Evolutionary conservation across 139 green algal species (phyloP).

Genomic region (Coccomyxa sp.): DNA sequence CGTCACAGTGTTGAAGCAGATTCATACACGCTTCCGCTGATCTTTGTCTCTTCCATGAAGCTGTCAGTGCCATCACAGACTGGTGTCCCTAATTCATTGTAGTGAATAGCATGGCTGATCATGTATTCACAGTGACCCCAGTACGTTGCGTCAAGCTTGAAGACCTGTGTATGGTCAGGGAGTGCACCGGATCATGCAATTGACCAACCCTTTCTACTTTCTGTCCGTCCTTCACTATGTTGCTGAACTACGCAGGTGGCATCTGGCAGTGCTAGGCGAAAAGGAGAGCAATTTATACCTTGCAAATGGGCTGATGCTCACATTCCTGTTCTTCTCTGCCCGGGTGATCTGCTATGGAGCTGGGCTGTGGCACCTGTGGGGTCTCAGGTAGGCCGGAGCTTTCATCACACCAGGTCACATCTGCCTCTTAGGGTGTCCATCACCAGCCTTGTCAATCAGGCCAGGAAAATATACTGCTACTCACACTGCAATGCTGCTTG

Average conservation of each 20-base stretch:
- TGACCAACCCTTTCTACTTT: background rate
- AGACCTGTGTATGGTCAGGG: background rate
- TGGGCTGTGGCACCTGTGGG: constrained; percentile 14
- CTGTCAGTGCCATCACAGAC: background rate
- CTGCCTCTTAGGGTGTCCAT: background rate
- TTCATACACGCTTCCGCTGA: background rate
- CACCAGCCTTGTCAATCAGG: too few species aligned
- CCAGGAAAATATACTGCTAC: too few species aligned
- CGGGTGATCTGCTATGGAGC: constrained; percentile 16
- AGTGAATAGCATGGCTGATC: background rate
- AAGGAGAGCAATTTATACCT: constrained; percentile 14
- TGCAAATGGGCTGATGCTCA: constrained; percentile 17
- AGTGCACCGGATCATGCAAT: background rate
- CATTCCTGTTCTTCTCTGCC: constrained; percentile 13
- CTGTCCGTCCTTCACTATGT: too few species aligned
- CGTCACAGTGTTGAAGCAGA: background rate
- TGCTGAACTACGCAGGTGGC: constrained; percentile 12
- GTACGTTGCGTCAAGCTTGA: background rate
- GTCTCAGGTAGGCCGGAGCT: background rate
- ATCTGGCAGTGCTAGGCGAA: constrained; percentile 13
- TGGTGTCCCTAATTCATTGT: background rate
- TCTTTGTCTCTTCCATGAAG: background rate
- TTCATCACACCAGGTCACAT: background rate
- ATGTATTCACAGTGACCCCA: background rate
- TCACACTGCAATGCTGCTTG: too few species aligned